Base-by-base conservation (phyloP, 345 rosid genomes). In the Pistacia vera region DNA sequence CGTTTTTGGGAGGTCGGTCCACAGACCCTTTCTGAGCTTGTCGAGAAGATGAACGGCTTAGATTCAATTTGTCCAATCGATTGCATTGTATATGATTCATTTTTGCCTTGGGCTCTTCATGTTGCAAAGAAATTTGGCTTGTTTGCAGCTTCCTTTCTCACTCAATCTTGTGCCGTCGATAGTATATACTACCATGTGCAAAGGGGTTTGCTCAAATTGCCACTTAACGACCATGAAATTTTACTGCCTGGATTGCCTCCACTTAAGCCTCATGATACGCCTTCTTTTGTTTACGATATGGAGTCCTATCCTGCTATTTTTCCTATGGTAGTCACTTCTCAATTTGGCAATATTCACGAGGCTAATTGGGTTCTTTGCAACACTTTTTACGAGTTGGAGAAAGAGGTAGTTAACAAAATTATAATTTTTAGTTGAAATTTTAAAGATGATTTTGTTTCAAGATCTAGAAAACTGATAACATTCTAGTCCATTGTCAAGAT, bases 121-220 rank as follows among this genome's bases (percentile, higher is more conserved):
- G 82, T 80, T 22, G 84, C 80, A 25, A 82, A 73, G 75, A 35
- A 72, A 66, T 75, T 62, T 63, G 88, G 86, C 7, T 12, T 80
- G 65, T 8, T 74, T 5, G 82, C 79, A 10, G 86, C 66, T 48
- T 65, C 51, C 33, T 82, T 85, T 71, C 76, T 80, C 68, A 82
- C 84, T 17, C 84, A 78, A 56, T 62, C 84, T 35, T 78, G 83
- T 57, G 79, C 86, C 35, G 81, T 83, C 54, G 72, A 71, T 61
- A 73, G n/a, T 35, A 44, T 75, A 0, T 73, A 72, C 28, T 80
- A 73, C 71, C 81, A 69, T 33, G 77, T 41, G 8, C 58, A 78
- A 0, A 60, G 13, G 59, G 83, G 82, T 1, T 58, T 72, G 17
- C 75, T 75, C 12, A 30, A 54, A 16, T 55, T 71, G 18, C 85